Base-by-base conservation (phyloP, 176 grass and related monocot genomes). In the Zoysia japonica region DNA sequence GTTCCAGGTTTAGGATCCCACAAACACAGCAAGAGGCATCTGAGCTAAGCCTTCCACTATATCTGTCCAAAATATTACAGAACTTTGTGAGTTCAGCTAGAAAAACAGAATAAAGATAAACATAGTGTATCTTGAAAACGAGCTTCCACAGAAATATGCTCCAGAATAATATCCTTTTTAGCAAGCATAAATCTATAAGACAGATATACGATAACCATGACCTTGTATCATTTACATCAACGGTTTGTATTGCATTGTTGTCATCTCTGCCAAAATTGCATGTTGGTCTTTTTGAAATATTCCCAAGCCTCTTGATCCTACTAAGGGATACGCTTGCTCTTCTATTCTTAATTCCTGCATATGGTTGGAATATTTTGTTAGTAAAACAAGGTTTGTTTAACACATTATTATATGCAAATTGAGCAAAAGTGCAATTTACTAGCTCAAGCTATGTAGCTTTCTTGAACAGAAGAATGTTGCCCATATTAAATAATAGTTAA, bases 1-100 rank as follows among this genome's bases (percentile, higher is more conserved):
- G 81, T 54, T 94, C 92, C 84, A 85, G 81, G 5, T 84, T 87
- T 64, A 90, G 89, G 84, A 93, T 90, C 73, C 85, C 72, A 82
- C 95, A 98, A 68, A 98, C 95, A 85, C 88, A 98, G 83, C 95
- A 98, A 78, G 87, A 77, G 78, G 83, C 67, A 85, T 90, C 84
- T 78, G 84, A 92, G 68, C 35, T 67, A 71, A 70, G 73, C 47
- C 65, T 73, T 88, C 83, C 81, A 57, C 64, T 70, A 77, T 68
- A 37, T 76, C 88, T 93, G 84, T 63, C 71, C 39, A 72, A 83
- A 68, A 75, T 72, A 83, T 67, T 85, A 47, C 19, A 70, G 54
- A 75, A 47, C 15, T 76, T 89, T 55, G 42, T 69, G 47, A 37
- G 19, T 52, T 63, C 11, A 78, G 47, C 9, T 39, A 55, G 76